Percentiles rank a stretch among this genome's conserved stretches.
These are phyloP conservation scores for Climacium dendroides DNA, from an alignment of 225 moss, liverwort and hornwort species.

Conservation along the genomic window DNA sequence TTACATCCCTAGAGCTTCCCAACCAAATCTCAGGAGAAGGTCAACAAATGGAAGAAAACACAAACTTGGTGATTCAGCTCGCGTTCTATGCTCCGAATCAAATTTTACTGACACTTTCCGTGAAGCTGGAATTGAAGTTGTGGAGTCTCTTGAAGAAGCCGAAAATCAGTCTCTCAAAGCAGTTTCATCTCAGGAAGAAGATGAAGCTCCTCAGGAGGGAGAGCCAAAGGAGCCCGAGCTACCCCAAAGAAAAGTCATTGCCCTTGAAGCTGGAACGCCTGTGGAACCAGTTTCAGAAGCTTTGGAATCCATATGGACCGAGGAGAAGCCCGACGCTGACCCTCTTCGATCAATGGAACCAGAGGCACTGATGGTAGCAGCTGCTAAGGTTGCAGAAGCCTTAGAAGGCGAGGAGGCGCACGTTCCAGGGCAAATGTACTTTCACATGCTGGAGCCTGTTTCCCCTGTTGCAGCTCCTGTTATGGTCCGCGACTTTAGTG, in stretches of 20 bases:
- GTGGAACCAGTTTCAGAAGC: conserved; percentile 11
- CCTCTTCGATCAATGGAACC: conserved; percentile 21
- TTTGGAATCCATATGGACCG: conserved; percentile 11
- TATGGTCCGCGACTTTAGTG: conserved; percentile 31
- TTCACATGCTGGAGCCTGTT: conserved; percentile 41
- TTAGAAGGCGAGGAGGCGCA: conserved; percentile 20
- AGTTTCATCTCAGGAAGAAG: background rate
- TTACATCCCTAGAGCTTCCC: background rate
- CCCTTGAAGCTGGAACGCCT: background rate
- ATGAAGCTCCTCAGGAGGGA: background rate
- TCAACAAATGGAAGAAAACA: background rate
- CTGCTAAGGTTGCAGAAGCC: conserved; percentile 29
- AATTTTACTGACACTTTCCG: conserved; percentile 27
- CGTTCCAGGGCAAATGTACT: conserved; percentile 28
- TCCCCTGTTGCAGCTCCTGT: conserved; percentile 42
- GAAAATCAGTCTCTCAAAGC: conserved; percentile 36
- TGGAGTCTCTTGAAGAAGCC: conserved; percentile 38
- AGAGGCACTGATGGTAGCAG: conserved; percentile 28
- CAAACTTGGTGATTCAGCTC: background rate
- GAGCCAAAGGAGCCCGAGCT: background rate
- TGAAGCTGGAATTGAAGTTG: conserved; percentile 32
- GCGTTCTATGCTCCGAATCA: conserved; percentile 17
- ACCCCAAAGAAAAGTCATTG: background rate
- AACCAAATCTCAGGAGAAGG: conserved; percentile 2
- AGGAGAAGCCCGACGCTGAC: conserved; percentile 1